phyloP scores from a whole-genome alignment of 169 alveolate species.

The Plasmodium blacklocki region DNA sequence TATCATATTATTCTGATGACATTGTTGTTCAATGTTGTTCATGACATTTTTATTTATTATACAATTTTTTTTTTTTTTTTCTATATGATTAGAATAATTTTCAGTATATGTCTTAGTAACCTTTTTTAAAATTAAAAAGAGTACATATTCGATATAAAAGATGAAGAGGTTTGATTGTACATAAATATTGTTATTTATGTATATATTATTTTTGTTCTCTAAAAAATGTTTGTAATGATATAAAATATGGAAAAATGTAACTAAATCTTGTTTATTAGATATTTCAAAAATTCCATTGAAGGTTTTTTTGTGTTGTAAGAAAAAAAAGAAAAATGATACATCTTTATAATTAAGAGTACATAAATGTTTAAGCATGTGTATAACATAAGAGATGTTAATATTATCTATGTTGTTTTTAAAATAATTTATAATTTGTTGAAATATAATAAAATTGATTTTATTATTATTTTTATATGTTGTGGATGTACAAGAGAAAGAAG shows the following conservation, averaged over 20 bases:
- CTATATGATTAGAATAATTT: too few relatives aligned
- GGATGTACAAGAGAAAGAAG: too few relatives aligned
- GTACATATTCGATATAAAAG: conserved; percentile 16
- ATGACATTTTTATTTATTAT: too few relatives aligned
- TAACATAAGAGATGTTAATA: not conserved
- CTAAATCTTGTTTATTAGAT: conserved; percentile 1
- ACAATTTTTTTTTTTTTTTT: not conserved
- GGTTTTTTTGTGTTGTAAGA: conserved; percentile 2
- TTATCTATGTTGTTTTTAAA: conserved; percentile 21
- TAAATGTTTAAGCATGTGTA: conserved; percentile 39
- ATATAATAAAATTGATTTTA: conserved; percentile 15
- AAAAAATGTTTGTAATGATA: conserved; percentile 16
- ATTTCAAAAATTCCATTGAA: conserved; percentile 3
- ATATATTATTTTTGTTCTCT: not conserved
- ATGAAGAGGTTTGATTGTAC: conserved; percentile 5
- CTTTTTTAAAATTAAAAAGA: conserved; percentile 8
- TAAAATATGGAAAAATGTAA: conserved; percentile 33
- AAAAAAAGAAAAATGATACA: conserved; percentile 15
- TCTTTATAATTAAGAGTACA: conserved; percentile 4
- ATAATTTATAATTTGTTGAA: conserved; percentile 38
- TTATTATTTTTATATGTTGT: not conserved
- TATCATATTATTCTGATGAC: too few relatives aligned
- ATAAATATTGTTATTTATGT: not conserved
- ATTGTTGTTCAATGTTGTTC: too few relatives aligned
- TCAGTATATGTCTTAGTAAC: not conserved